phyloP scores from a whole-genome alignment of 495 filamentous ascomycete genomes.

The Tuber borchii region DNA sequence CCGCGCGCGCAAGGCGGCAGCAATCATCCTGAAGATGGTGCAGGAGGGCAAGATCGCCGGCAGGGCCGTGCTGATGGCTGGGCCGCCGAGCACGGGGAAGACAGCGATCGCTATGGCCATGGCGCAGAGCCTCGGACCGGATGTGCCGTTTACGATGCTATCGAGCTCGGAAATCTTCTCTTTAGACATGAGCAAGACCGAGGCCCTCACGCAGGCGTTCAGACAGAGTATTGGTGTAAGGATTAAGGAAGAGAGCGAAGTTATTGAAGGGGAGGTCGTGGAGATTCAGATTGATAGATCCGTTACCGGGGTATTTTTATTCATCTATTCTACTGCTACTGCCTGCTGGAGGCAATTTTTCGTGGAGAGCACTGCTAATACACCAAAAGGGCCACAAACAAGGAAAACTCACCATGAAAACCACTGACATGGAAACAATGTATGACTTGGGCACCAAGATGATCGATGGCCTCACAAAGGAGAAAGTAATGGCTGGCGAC shows the following conservation, averaged over 20 bases:
- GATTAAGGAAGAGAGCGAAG: slow-evolving; percentile 97
- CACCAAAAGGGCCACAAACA: slow-evolving; percentile 69
- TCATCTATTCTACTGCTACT: slow-evolving; percentile 18
- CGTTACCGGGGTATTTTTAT: slow-evolving; percentile 67
- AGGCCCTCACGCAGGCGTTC: slow-evolving; percentile 95
- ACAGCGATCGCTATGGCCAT: slow-evolving; percentile 98
- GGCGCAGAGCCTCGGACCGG: slow-evolving; percentile 85
- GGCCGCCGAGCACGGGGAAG: slow-evolving; percentile 95
- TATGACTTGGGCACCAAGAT: slow-evolving; percentile 99
- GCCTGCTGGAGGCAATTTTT: background rate
- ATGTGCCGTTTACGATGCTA: slow-evolving; percentile 94
- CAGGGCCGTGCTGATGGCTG: slow-evolving; percentile 87
- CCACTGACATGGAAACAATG: slow-evolving; percentile 98
- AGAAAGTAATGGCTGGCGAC: slow-evolving; percentile 96
- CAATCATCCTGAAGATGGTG: slow-evolving; percentile 94
- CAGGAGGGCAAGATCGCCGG: slow-evolving; percentile 98
- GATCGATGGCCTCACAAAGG: slow-evolving; percentile 98
- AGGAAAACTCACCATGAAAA: slow-evolving; percentile 98
- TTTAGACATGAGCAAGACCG: slow-evolving; percentile 97
- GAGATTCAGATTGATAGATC: slow-evolving; percentile 98
- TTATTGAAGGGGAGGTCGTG: slow-evolving; percentile 98
- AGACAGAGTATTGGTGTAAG: slow-evolving; percentile 91
- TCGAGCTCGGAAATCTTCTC: slow-evolving; percentile 96
- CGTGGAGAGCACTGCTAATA: slow-evolving; percentile 11
- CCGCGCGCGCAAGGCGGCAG: slow-evolving; percentile 91